Evolutionary conservation across 148 eudicot species (phyloP).

Genomic region (Cornus florida): DNA sequence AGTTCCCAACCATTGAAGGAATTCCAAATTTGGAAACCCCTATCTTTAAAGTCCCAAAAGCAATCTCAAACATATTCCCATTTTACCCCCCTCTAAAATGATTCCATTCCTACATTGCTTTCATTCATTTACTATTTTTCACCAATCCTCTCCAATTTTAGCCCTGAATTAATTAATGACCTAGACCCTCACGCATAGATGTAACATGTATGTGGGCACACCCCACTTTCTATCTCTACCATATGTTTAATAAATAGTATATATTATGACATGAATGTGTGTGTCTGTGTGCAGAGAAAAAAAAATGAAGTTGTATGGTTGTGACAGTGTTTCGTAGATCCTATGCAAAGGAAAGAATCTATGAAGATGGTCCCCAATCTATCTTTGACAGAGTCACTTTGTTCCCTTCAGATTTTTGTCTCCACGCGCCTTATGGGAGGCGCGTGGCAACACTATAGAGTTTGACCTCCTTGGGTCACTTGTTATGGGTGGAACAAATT

Average conservation of each 20-base stretch:
- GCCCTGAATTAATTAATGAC: background rate
- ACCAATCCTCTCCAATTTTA: background rate
- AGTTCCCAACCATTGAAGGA: background rate
- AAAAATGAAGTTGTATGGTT: background rate
- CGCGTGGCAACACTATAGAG: background rate
- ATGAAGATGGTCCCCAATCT: background rate
- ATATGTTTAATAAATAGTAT: no score
- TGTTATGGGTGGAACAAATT: no score
- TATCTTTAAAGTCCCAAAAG: background rate
- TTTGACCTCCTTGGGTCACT: background rate
- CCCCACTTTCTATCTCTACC: no score
- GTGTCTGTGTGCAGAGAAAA: background rate
- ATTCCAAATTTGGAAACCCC: background rate
- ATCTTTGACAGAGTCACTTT: background rate
- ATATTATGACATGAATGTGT: no score
- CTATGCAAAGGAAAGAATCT: constrained; percentile 1
- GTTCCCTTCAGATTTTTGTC: background rate
- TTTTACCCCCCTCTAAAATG: background rate
- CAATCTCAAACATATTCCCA: background rate
- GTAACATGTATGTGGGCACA: background rate
- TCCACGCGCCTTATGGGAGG: background rate
- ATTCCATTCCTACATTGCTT: background rate
- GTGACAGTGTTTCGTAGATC: constrained; percentile 7
- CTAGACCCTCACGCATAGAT: background rate
- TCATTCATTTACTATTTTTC: background rate